Conservation (phyloP, 129 eudicot genomes). For the Centaurea solstitialis region DNA sequence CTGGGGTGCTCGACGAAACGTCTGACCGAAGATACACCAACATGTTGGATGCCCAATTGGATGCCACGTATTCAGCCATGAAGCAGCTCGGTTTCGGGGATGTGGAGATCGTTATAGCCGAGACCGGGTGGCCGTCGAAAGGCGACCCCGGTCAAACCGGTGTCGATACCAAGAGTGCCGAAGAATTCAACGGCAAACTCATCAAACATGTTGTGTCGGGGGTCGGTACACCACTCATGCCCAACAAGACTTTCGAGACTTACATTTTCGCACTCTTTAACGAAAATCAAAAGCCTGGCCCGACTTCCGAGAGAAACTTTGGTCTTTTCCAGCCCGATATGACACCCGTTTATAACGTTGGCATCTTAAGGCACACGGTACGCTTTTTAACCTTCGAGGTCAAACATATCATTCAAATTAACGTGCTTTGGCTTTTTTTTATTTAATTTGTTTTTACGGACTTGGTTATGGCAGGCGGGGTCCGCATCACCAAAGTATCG, state of each 20-base stretch:
- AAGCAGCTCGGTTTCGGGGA: conserved; percentile 54
- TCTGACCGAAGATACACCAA: conserved; percentile 55
- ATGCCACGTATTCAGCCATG: conserved; percentile 76
- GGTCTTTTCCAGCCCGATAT: conserved; percentile 74
- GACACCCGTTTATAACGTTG: conserved; percentile 63
- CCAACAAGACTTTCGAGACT: conserved; percentile 71
- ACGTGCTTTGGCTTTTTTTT: background rate
- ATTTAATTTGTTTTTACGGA: background rate
- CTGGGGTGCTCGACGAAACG: conserved; percentile 56
- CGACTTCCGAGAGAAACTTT: conserved; percentile 67
- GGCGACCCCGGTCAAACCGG: conserved; percentile 71
- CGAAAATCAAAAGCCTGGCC: conserved; percentile 82
- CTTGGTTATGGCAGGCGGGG: conserved; percentile 39
- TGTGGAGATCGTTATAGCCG: conserved; percentile 70
- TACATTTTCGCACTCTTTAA: conserved; percentile 81
- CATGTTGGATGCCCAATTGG: conserved; percentile 84
- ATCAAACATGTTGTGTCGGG: conserved; percentile 67
- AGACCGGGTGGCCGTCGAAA: conserved; percentile 92
- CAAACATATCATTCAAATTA: background rate
- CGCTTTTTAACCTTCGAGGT: conserved; percentile 2
- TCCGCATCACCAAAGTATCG: conserved; percentile 36
- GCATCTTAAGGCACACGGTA: conserved; percentile 57
- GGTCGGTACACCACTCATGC: conserved; percentile 92
- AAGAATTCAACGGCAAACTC: conserved; percentile 64
- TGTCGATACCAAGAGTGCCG: conserved; percentile 57